Percentiles rank a stretch among this genome's conserved stretches.
These are phyloP conservation scores for Leccinum ochraceum DNA, from an alignment of 768 basidiomycete species.

Conservation along the genomic window DNA sequence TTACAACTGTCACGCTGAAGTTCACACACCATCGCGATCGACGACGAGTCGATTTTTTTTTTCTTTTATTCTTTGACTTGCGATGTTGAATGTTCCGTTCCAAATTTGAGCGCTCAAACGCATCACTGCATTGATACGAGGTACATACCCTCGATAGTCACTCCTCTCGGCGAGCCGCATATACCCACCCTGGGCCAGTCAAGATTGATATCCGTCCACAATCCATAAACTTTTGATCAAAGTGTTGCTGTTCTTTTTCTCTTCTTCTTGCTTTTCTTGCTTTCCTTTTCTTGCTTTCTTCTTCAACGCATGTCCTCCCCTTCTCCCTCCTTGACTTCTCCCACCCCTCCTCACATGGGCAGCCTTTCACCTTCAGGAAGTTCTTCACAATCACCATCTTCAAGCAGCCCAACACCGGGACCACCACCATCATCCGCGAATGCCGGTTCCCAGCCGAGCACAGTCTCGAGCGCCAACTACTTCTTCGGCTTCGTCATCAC, in stretches of 20 bases:
- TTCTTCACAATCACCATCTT: not conserved
- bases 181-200: not conserved
- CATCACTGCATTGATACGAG: constrained; percentile 14
- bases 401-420: not conserved
- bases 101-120: not conserved
- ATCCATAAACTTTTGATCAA: no score
- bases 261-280: not conserved
- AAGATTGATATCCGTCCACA: constrained; percentile 9
- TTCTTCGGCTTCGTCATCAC: constrained; percentile 37
- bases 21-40: not conserved
- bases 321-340: no score
- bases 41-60: not conserved
- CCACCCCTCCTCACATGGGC: not conserved
- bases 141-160: not conserved
- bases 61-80: not conserved
- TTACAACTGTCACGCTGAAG: no score
- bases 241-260: no score
- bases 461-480: constrained; percentile 26
- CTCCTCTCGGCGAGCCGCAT: not conserved
- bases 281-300: not conserved
- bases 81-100: not conserved
- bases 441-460: not conserved
- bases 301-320: not conserved
- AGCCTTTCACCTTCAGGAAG: not conserved
- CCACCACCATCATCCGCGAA: not conserved